Percentiles rank a stretch among this genome's conserved stretches.
Evolutionary conservation across 1,284 basidiomycete genomes (phyloP).

Genomic region (Mycena sp.): DNA sequence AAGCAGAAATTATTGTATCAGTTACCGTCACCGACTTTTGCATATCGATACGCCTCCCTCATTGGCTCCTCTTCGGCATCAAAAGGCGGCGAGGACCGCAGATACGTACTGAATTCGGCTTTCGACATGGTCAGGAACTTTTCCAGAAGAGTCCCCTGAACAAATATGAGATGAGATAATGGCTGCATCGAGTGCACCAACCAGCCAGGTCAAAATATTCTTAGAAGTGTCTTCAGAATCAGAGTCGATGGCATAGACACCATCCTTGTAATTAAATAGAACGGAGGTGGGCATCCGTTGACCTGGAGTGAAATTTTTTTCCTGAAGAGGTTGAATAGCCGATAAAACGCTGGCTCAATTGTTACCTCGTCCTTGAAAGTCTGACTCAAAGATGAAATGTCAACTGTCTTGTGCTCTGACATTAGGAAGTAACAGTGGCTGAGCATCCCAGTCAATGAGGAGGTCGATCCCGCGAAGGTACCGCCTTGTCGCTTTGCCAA

Average conservation of each 20-base stretch:
- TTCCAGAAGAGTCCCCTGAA: slow-evolving; percentile 88
- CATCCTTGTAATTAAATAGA: slow-evolving; percentile 69
- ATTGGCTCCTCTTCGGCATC: slow-evolving; percentile 49
- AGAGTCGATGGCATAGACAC: slow-evolving; percentile 85
- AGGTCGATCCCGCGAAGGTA: slow-evolving; percentile 89
- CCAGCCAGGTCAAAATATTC: slow-evolving; percentile 86
- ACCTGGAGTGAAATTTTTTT: slow-evolving; percentile 78
- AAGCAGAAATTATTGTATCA: not conserved
- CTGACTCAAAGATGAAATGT: slow-evolving; percentile 65
- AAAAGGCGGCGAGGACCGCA: slow-evolving; percentile 55
- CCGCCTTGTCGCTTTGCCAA: slow-evolving; percentile 70
- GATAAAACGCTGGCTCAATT: not conserved
- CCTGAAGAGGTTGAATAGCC: slow-evolving; percentile 47
- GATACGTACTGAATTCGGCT: slow-evolving; percentile 72
- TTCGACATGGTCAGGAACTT: slow-evolving; percentile 83
- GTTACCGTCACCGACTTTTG: slow-evolving; percentile 58
- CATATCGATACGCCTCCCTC: slow-evolving; percentile 84
- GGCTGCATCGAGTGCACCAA: slow-evolving; percentile 45
- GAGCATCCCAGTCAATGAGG: slow-evolving; percentile 88
- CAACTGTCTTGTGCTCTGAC: slow-evolving; percentile 69
- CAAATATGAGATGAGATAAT: slow-evolving; percentile 4
- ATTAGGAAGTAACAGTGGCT: slow-evolving; percentile 91
- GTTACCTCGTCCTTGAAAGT: slow-evolving; percentile 72
- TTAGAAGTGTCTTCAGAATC: slow-evolving; percentile 63
- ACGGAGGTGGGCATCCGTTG: slow-evolving; percentile 86